Percentiles rank a stretch among this genome's conserved stretches.
phyloP scores from a whole-genome alignment of 148 eudicot species.

The Tetragonia tetragonoides region DNA sequence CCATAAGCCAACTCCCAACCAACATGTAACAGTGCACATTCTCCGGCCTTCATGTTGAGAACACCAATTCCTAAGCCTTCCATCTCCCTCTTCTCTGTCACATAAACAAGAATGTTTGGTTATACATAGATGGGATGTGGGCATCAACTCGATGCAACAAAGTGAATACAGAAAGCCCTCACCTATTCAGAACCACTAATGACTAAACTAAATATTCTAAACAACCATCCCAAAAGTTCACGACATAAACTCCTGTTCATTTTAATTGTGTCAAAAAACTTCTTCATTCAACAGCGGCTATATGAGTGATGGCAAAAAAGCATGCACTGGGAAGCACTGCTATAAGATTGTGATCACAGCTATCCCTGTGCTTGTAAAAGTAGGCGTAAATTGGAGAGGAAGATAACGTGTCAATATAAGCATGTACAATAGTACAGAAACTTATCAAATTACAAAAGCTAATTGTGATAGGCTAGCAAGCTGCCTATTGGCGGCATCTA shows the following conservation, averaged over 20 bases:
- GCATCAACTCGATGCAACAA: background rate
- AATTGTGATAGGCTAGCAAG: background rate
- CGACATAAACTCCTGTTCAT: background rate
- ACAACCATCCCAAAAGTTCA: background rate
- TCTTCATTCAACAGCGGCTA: background rate
- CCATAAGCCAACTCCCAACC: slow-evolving; percentile 94
- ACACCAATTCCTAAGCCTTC: slow-evolving; percentile 82
- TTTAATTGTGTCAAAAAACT: background rate
- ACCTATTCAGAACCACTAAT: background rate
- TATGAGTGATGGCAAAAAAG: background rate
- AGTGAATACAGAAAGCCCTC: background rate
- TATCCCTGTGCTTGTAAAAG: background rate
- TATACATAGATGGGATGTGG: background rate
- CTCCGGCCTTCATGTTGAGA: slow-evolving; percentile 86
- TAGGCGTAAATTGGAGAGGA: background rate
- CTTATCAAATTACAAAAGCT: background rate
- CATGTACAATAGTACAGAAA: background rate
- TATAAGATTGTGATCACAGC: background rate
- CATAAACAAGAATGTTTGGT: slow-evolving; percentile 7
- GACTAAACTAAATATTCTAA: background rate
- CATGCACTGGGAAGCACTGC: background rate
- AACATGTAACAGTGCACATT: slow-evolving; percentile 81
- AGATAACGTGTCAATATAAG: background rate
- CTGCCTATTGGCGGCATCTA: background rate
- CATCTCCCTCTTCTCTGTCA: slow-evolving; percentile 88